Conservation (phyloP, 495 filamentous ascomycete genomes). For the Viridothelium virens region DNA sequence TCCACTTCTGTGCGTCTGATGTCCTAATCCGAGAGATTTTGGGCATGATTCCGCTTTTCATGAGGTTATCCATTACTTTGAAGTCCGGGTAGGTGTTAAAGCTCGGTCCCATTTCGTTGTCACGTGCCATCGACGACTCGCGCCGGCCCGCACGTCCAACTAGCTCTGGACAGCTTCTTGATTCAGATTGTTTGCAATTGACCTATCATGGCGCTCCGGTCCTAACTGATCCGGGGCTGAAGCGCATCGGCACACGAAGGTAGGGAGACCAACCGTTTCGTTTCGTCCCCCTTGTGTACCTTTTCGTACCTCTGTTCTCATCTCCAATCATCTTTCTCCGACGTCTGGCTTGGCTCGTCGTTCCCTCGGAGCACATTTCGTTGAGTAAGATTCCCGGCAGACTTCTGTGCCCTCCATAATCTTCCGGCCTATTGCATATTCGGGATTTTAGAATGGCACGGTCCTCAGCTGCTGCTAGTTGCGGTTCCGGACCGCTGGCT, state of each 20-base stretch:
- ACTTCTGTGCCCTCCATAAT: neutral
- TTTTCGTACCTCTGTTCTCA: conserved; percentile 5
- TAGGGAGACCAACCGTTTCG: neutral
- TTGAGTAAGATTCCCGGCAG: neutral
- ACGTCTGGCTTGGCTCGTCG: neutral
- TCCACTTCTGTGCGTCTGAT: neutral
- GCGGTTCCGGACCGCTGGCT: neutral
- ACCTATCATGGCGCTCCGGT: neutral
- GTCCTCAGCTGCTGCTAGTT: neutral
- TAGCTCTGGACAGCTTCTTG: neutral
- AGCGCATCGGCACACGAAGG: neutral
- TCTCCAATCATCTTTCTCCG: neutral
- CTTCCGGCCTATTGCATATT: conserved; percentile 7
- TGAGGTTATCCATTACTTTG: conserved; percentile 1
- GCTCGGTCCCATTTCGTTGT: conserved; percentile 7
- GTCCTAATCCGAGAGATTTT: neutral
- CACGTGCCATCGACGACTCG: neutral
- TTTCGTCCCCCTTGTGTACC: conserved; percentile 1
- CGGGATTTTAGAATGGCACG: neutral
- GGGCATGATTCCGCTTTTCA: conserved; percentile 8
- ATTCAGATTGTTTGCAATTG: neutral
- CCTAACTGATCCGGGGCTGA: neutral
- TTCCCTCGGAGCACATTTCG: neutral
- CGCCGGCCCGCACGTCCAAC: neutral
- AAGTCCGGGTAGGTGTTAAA: neutral